Evolutionary conservation across 495 filamentous ascomycete genomes (phyloP), one percentile per base, ranked within the genome.

Genomic region (Podospora australis): DNA sequence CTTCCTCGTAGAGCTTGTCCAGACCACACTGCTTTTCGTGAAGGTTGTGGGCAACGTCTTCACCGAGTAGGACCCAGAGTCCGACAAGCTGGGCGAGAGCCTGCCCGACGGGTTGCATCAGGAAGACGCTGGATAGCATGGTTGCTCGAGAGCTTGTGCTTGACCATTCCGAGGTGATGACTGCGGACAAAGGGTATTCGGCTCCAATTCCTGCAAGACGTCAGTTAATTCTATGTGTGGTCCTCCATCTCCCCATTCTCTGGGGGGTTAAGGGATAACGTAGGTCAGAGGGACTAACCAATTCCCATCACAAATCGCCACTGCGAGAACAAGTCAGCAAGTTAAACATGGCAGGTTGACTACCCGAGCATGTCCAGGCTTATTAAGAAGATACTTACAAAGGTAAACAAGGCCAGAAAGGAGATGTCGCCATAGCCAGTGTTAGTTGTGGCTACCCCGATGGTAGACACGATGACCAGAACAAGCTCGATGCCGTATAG

Each of bases 401-500:
- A 67, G 23, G 58, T 59, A 46, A 68, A 68, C 19, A 68, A 43
- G 5, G 55, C 65, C 13, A 68, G 50, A 28, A 68, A 68, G 7
- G 54, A 60, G 20, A 68, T 60, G 44, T 62, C 63, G 11, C 73
- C 70, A 29, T 67, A 69, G 29, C 81, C 84, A 24, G 66, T 63
- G n/a, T 79, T 77, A 11, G 76, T 64, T 17, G 87, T 70, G 35
- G 81, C 59, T 52, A 87, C 81, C 28, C 82, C 83, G 16, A 90
- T 69, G 6, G 83, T 88, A 2, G 82, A 82, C 39, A 84, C 69
- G 52, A 89, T 89, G 56, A 88, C 87, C 49, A 91, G 69, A 43
- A 88, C 84, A 36, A 90, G 70, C 60, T 89, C 87, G 39, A 88
- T 72, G 3, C 86, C 87, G 57, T 90, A 91, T 68, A 91, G 85